These are phyloP conservation scores for Spiraea crenata DNA, from an alignment of 331 rosid species.

Conservation along the genomic window DNA sequence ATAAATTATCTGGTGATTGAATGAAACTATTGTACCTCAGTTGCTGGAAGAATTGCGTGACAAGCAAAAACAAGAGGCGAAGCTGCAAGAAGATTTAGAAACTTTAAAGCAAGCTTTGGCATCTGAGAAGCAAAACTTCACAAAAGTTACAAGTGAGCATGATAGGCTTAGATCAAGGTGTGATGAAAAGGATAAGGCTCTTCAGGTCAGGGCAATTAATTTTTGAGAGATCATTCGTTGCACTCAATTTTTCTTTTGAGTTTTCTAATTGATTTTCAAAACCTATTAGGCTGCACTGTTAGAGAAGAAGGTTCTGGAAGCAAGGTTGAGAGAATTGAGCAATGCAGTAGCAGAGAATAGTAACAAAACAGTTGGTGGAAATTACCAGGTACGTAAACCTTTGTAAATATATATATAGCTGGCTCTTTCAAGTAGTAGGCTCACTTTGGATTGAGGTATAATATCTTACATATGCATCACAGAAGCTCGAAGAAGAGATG, in stretches of 20 bases:
- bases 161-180: slow-evolving; percentile 51
- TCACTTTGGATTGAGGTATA: slow-evolving; percentile 9
- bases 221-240: slow-evolving; percentile 13
- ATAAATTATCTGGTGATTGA: neutral
- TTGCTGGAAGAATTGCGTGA: slow-evolving; percentile 60
- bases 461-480: slow-evolving; percentile 37
- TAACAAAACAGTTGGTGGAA: slow-evolving; percentile 44
- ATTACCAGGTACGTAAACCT: slow-evolving; percentile 51
- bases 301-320: slow-evolving; percentile 74
- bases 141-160: slow-evolving; percentile 50
- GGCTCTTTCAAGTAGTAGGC: neutral
- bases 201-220: slow-evolving; percentile 58
- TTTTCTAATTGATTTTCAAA: slow-evolving; percentile 18
- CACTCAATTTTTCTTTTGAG: neutral
- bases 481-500: slow-evolving; percentile 70
- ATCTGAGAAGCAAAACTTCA: slow-evolving; percentile 53
- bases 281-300: slow-evolving; percentile 53
- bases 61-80: slow-evolving; percentile 61
- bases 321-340: slow-evolving; percentile 57
- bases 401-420: slow-evolving; percentile 7
- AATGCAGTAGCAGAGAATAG: slow-evolving; percentile 47
- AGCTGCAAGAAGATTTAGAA: slow-evolving; percentile 65
- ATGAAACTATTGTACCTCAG: slow-evolving; percentile 39
- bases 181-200: slow-evolving; percentile 70
- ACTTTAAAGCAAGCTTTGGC: slow-evolving; percentile 54